Percentiles rank a stretch among this genome's conserved stretches.
Conservation (phyloP, 140 eudicot species). For the Erigeron philadelphicus region DNA sequence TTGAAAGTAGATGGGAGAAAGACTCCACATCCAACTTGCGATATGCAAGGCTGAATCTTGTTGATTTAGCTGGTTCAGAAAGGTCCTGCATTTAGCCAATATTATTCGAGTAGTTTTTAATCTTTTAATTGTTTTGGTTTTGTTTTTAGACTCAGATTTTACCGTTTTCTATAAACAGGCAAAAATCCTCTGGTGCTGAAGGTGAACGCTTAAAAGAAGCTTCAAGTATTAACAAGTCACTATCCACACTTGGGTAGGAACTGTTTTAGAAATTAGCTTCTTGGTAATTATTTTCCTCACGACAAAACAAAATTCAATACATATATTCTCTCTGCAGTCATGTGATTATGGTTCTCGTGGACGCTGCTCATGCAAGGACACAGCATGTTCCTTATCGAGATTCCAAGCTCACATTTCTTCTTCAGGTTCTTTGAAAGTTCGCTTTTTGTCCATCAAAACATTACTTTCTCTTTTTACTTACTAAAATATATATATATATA, state of each 20-base stretch:
- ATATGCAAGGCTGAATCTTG: constrained; percentile 88
- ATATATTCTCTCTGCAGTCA: constrained; percentile 41
- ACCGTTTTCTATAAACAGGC: constrained; percentile 40
- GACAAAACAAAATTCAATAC: background rate
- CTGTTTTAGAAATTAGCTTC: background rate
- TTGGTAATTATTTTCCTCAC: background rate
- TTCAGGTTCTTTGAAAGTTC: constrained; percentile 55
- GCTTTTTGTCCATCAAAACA: constrained; percentile 4
- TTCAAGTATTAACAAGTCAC: constrained; percentile 81
- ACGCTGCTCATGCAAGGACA: constrained; percentile 72
- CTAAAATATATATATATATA: too few species aligned
- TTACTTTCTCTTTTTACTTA: background rate
- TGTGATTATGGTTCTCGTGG: constrained; percentile 97
- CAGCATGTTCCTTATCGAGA: constrained; percentile 89
- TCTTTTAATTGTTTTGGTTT: background rate
- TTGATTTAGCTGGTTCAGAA: constrained; percentile 98
- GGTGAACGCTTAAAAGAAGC: constrained; percentile 97
- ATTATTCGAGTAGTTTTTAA: background rate
- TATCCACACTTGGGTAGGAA: constrained; percentile 84
- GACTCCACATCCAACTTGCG: constrained; percentile 73
- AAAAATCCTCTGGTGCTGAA: constrained; percentile 95
- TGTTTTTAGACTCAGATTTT: background rate
- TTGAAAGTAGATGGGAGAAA: constrained; percentile 92
- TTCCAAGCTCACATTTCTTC: constrained; percentile 93
- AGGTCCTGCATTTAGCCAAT: constrained; percentile 41